Conservation (phyloP, 192 early-diverging fungal genomes). For the Geranomyces michiganensis region DNA sequence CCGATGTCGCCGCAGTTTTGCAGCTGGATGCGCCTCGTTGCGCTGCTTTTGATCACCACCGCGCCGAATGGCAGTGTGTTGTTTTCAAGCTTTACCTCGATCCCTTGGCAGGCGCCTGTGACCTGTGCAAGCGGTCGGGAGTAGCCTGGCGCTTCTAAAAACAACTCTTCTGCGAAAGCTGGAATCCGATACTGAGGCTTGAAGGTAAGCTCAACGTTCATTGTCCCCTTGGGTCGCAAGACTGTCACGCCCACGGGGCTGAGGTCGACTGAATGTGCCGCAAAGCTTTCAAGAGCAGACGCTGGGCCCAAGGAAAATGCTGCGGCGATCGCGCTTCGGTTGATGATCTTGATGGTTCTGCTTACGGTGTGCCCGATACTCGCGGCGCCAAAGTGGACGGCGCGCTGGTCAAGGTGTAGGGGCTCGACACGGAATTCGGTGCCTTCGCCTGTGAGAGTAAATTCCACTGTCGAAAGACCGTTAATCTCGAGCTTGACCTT, state of each 20-base stretch:
- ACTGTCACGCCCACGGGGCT: conserved; percentile 30
- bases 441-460: conserved; percentile 52
- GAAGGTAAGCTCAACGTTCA: conserved; percentile 53
- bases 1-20: conserved; percentile 65
- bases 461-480: conserved; percentile 46
- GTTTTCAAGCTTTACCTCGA: conserved; percentile 60
- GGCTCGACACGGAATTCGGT: conserved; percentile 53
- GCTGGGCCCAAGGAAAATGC: conserved; percentile 48
- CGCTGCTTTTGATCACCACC: conserved; percentile 58
- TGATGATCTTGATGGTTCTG: conserved; percentile 49
- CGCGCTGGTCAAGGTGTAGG: conserved; percentile 40
- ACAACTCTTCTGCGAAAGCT: conserved; percentile 57
- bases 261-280: conserved; percentile 35
- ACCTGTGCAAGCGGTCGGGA: conserved; percentile 46
- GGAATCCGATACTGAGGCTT: conserved; percentile 50
- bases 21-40: conserved; percentile 56
- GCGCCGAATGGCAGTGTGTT: conserved; percentile 66
- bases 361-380: conserved; percentile 49
- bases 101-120: conserved; percentile 60
- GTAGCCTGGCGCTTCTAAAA: conserved; percentile 49
- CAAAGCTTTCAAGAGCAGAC: conserved; percentile 41
- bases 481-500: conserved; percentile 60
- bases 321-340: conserved; percentile 54
- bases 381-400: conserved; percentile 61
- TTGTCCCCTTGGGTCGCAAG: conserved; percentile 51